Evolutionary conservation across 768 basidiomycete genomes (phyloP).

Genomic region (Boletus rubropictus): DNA sequence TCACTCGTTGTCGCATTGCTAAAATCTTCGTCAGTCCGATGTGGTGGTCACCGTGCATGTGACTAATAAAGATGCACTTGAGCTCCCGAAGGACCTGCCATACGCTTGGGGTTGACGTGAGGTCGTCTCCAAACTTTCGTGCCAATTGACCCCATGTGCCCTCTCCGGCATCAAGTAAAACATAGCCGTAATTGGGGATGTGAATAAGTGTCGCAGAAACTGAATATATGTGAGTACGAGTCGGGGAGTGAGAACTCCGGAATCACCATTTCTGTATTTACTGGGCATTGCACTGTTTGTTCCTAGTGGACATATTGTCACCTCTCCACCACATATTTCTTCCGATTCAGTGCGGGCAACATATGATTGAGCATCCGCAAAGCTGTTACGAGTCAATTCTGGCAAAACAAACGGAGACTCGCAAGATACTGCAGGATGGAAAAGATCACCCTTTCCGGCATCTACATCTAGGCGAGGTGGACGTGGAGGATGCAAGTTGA

Average conservation of each 20-base stretch:
- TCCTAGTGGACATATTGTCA: constrained; percentile 73
- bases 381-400: constrained; percentile 33
- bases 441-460: constrained; percentile 26
- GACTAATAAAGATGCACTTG: constrained; percentile 80
- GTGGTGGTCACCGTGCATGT: constrained; percentile 92
- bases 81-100: constrained; percentile 62
- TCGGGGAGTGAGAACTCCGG: constrained; percentile 9
- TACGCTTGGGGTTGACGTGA: constrained; percentile 33
- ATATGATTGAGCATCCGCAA: constrained; percentile 32
- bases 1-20: constrained; percentile 60
- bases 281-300: constrained; percentile 84
- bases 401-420: constrained; percentile 17
- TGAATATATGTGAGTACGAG: constrained; percentile 23
- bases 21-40: constrained; percentile 74
- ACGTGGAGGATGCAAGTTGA: constrained; percentile 44
- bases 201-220: constrained; percentile 73
- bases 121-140: constrained; percentile 62
- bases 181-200: constrained; percentile 64
- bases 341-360: not conserved
- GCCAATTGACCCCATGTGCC: constrained; percentile 88
- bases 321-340: constrained; percentile 48
- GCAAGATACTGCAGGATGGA: constrained; percentile 24
- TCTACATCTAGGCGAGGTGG: constrained; percentile 34
- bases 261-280: constrained; percentile 78
- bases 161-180: constrained; percentile 89